phyloP scores from a whole-genome alignment of 768 basidiomycete genomes.

The Glaciozyma martinii region DNA sequence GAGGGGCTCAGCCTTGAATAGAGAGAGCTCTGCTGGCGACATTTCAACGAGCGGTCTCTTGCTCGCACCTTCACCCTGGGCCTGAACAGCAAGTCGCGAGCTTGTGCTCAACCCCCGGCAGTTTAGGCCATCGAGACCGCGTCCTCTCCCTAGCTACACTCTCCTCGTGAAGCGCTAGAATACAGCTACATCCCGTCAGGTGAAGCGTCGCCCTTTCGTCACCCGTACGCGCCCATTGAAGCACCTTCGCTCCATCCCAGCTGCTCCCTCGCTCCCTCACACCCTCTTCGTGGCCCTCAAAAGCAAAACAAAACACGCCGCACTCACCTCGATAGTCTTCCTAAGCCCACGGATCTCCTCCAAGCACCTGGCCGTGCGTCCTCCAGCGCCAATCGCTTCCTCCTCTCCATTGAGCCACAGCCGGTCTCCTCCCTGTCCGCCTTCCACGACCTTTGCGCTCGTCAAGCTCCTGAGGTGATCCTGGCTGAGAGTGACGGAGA shows the following conservation, averaged over 20 bases:
- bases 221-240: no score
- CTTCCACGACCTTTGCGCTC: constrained; percentile 70
- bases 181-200: no score
- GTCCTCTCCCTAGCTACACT: no score
- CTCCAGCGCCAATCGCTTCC: constrained; percentile 74
- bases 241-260: no score
- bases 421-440: constrained; percentile 45
- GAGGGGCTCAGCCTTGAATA: background rate
- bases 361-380: constrained; percentile 76
- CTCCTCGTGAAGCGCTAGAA: no score
- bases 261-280: no score
- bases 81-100: no score
- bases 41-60: background rate
- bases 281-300: no score
- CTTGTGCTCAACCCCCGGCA: no score
- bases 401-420: constrained; percentile 93
- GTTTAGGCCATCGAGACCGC: no score
- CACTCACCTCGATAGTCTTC: constrained; percentile 55
- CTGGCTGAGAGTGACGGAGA: constrained; percentile 95
- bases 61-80: no score
- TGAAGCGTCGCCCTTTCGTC: no score
- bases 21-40: background rate
- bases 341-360: constrained; percentile 72
- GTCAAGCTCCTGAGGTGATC: constrained; percentile 92
- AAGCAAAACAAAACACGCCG: background rate